These are phyloP conservation scores for Cryptococcus hybrid DNA, from an alignment of 1,284 basidiomycete genomes.

Conservation along the genomic window DNA sequence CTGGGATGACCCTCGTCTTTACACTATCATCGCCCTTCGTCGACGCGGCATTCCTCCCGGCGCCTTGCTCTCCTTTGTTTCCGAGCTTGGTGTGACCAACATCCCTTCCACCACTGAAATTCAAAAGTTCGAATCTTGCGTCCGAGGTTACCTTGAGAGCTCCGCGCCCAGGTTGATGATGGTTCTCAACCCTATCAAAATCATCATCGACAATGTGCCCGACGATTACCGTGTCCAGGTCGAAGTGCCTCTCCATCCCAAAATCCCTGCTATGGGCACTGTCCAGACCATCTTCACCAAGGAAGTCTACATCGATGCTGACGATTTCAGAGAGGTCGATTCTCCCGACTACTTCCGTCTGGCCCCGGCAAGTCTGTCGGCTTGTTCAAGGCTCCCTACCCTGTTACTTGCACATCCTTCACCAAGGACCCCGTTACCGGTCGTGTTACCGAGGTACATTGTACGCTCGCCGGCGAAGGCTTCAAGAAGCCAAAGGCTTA, in stretches of 20 bases:
- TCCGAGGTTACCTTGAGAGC: constrained; percentile 87
- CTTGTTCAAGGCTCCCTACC: constrained; percentile 90
- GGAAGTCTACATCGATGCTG: constrained; percentile 87
- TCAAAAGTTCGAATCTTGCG: constrained; percentile 82
- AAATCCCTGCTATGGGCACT: constrained; percentile 82
- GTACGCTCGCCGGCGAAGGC: constrained; percentile 68
- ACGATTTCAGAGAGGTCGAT: constrained; percentile 90
- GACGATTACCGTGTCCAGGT: constrained; percentile 82
- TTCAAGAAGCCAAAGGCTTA: constrained; percentile 88
- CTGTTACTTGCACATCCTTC: constrained; percentile 90
- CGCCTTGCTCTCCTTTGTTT: constrained; percentile 90
- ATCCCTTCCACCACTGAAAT: constrained; percentile 81
- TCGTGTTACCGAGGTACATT: constrained; percentile 73
- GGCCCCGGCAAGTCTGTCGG: constrained; percentile 95
- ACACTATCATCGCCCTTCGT: constrained; percentile 93
- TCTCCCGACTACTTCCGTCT: constrained; percentile 97
- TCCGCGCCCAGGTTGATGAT: constrained; percentile 87
- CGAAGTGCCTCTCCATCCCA: constrained; percentile 93
- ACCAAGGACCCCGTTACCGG: constrained; percentile 70
- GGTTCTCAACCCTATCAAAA: constrained; percentile 87
- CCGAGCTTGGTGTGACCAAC: constrained; percentile 88
- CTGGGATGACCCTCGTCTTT: constrained; percentile 99
- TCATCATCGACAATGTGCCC: constrained; percentile 85
- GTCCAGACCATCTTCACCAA: constrained; percentile 84
- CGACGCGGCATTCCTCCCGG: constrained; percentile 94